Evolutionary conservation across 2,329 filamentous ascomycete species (phyloP), one percentile per base, ranked within the genome.

Genomic region (Hypoxylon sp.): DNA sequence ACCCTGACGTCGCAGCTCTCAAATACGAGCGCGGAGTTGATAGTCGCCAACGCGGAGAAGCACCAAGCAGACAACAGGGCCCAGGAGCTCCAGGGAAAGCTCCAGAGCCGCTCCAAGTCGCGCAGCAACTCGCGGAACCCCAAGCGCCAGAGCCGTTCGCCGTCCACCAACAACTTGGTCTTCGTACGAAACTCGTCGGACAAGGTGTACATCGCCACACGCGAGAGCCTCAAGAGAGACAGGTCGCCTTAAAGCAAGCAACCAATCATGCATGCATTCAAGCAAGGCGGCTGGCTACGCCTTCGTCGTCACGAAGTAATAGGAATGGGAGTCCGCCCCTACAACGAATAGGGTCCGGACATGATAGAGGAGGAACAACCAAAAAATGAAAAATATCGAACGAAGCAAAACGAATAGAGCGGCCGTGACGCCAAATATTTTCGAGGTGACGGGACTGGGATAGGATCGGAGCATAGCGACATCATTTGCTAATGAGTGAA

Each of bases 121-220:
- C 73, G 75, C 48, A 76, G 74, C 65, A 74, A 41, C 55, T 77
- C 75, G 9, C 71, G 75, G 4, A 65, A 69, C 34, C 61, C 72
- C 30, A 71, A 76, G 67, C 63, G 73, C 57, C 72, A 75, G 63
- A 73, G 69, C 25, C 74, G 75, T 34, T 73, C 75, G 5, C 72
- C 75, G 2, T 76, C 75, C 0, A 68, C 46, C 41, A 68, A 70
- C 13, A 68, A 70, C 14, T 51, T 76, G 36, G 51, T 77, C n/a
- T 74, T 76, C 66, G 73, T 77, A 13, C 72, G 75, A 23, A 72
- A 60, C 59, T 51, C 73, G 36, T 63, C 73, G 17, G 73, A 68
- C 21, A 75, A 75, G 49, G 60, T 73, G 25, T 75, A 64, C 63
- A 65, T 77, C 62, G 75, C 75, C n/a, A 77, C 75, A 17, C 72